These are phyloP conservation scores for Phytophthora tubulina DNA, from an alignment of 352 stramenopile species.

Conservation along the genomic window DNA sequence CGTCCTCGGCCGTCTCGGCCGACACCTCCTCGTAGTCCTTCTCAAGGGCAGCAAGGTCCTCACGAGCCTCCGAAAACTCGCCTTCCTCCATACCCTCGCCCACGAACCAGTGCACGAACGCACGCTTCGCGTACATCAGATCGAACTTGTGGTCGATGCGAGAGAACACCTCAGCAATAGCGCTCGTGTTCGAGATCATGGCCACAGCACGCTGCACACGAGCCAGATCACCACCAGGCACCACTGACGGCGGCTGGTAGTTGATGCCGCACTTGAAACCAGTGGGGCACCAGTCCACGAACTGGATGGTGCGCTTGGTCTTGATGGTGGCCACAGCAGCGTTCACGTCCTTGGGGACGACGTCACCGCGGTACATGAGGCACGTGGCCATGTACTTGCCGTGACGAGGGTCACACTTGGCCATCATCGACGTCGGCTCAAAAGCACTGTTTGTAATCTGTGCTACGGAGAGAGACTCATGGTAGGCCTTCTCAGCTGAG, in stretches of 20 bases:
- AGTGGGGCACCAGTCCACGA: too few species aligned
- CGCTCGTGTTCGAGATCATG: constrained; percentile 99
- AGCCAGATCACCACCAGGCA: constrained; percentile 96
- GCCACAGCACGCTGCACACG: constrained; percentile 97
- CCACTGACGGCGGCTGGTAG: constrained; percentile 87
- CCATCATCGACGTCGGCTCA: constrained; percentile 97
- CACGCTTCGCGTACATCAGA: too few species aligned
- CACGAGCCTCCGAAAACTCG: too few species aligned
- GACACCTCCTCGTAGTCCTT: too few species aligned
- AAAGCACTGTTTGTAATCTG: constrained; percentile 97
- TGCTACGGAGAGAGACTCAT: too few species aligned
- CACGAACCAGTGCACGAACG: too few species aligned
- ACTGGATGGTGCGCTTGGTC: constrained; percentile 8
- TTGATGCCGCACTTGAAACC: too few species aligned
- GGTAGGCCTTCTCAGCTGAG: too few species aligned
- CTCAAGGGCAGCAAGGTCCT: too few species aligned
- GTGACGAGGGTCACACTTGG: constrained; percentile 97
- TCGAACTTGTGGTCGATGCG: too few species aligned
- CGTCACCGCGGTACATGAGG: constrained; percentile 98
- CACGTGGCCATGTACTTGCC: constrained; percentile 63
- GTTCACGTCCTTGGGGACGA: constrained; percentile 97
- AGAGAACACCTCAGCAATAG: constrained; percentile 68
- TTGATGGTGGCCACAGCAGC: constrained; percentile 98
- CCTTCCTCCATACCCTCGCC: too few species aligned
- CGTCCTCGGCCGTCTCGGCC: constrained; percentile 42